phyloP scores from a whole-genome alignment of 768 basidiomycete genomes.

The Naganishia antarctica region DNA sequence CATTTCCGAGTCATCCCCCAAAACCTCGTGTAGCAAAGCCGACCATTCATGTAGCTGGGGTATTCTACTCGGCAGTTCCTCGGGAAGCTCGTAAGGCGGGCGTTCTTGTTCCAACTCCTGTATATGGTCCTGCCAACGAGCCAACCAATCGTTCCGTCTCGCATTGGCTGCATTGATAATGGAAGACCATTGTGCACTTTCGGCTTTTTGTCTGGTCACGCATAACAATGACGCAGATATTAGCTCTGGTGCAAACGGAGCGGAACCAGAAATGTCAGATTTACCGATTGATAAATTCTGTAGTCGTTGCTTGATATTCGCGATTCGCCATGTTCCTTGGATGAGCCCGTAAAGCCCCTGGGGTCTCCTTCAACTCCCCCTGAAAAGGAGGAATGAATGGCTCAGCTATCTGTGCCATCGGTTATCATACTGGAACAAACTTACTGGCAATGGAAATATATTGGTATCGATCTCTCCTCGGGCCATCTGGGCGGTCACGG shows the following conservation, averaged over 20 bases:
- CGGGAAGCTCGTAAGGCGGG: slow-evolving; percentile 26
- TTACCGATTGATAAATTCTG: slow-evolving; percentile 37
- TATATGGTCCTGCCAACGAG: slow-evolving; percentile 25
- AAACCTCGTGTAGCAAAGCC: slow-evolving; percentile 46
- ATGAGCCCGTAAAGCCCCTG: slow-evolving; percentile 35
- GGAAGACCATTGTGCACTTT: slow-evolving; percentile 36
- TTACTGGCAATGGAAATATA: slow-evolving; percentile 33
- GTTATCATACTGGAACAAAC: not conserved
- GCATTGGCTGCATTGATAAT: slow-evolving; percentile 33
- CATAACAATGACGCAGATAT: not conserved
- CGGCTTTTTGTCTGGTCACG: slow-evolving; percentile 26
- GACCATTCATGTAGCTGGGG: slow-evolving; percentile 48
- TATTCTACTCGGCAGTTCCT: slow-evolving; percentile 26
- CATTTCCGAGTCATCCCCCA: slow-evolving; percentile 37
- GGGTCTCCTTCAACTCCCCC: slow-evolving; percentile 16
- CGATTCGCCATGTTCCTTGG: slow-evolving; percentile 43
- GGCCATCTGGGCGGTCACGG: slow-evolving; percentile 36
- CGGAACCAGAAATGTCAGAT: not conserved
- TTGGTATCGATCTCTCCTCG: slow-evolving; percentile 44
- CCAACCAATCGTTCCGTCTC: slow-evolving; percentile 23
- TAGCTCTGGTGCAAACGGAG: not conserved
- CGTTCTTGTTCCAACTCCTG: slow-evolving; percentile 8
- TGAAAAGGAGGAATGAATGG: not conserved
- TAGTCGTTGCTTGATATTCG: slow-evolving; percentile 33
- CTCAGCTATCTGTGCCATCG: not conserved